Evolutionary conservation across 2,329 filamentous ascomycete genomes (phyloP).

Genomic region (Biscogniauxia sp.): DNA sequence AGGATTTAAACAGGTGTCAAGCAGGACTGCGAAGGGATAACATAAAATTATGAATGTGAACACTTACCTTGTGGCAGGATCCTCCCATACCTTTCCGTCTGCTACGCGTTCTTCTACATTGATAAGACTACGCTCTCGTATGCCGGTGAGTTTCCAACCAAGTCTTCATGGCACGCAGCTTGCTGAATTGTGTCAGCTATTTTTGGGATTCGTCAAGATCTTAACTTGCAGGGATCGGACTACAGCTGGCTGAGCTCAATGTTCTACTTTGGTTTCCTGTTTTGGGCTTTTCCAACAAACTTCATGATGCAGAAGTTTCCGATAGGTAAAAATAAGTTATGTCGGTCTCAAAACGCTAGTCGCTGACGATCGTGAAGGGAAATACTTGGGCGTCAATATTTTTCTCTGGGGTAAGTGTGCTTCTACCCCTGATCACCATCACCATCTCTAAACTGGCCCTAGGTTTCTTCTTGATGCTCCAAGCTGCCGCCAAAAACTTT

Average conservation of each 20-base stretch:
- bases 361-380: slow-evolving; percentile 27
- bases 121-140: slow-evolving; percentile 52
- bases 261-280: slow-evolving; percentile 56
- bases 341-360: slow-evolving; percentile 20
- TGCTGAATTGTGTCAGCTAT: slow-evolving; percentile 38
- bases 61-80: slow-evolving; percentile 31
- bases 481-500: slow-evolving; percentile 51
- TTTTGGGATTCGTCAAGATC: slow-evolving; percentile 57
- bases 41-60: background rate
- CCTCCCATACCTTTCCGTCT: slow-evolving; percentile 53
- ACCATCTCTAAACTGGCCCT: background rate
- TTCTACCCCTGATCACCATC: background rate
- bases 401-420: slow-evolving; percentile 34
- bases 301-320: slow-evolving; percentile 51
- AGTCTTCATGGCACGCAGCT: background rate
- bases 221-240: slow-evolving; percentile 49
- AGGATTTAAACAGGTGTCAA: no score
- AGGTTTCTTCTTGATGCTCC: slow-evolving; percentile 49
- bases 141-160: slow-evolving; percentile 36
- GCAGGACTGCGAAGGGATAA: no score
- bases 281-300: slow-evolving; percentile 54
- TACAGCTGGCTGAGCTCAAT: slow-evolving; percentile 54
- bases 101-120: slow-evolving; percentile 52
- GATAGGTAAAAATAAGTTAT: slow-evolving; percentile 41
- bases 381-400: slow-evolving; percentile 50